phyloP scores from a whole-genome alignment of 2,329 filamentous ascomycete species.

The Parafenestella ontariensis region DNA sequence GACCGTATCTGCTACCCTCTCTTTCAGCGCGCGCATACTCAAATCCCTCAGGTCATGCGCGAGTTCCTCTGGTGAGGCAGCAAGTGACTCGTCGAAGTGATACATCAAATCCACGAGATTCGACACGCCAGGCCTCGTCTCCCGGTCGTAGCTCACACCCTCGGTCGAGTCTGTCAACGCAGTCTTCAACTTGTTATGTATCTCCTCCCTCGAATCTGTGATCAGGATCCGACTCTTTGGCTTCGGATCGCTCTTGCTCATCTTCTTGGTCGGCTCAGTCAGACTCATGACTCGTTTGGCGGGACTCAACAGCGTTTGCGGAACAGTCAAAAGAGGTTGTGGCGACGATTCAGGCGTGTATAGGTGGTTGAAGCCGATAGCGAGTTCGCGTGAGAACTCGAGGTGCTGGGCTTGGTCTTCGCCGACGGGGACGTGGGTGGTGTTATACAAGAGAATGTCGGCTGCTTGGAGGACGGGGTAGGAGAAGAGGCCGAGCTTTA shows the following conservation, averaged over 20 bases:
- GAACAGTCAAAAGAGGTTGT: slow-evolving; percentile 23
- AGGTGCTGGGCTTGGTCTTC: slow-evolving; percentile 94
- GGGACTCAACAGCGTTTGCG: slow-evolving; percentile 54
- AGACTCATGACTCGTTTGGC: slow-evolving; percentile 91
- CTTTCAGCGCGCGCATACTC: slow-evolving; percentile 68
- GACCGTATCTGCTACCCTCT: slow-evolving; percentile 66
- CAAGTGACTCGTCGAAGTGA: slow-evolving; percentile 63
- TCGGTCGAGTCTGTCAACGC: slow-evolving; percentile 79
- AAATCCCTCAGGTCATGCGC: slow-evolving; percentile 54
- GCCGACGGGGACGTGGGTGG: slow-evolving; percentile 96
- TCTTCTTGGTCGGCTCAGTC: slow-evolving; percentile 77
- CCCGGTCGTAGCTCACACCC: slow-evolving; percentile 74
- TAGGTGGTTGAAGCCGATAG: slow-evolving; percentile 84
- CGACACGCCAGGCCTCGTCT: slow-evolving; percentile 77
- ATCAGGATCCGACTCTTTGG: slow-evolving; percentile 81
- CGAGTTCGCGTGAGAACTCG: slow-evolving; percentile 88
- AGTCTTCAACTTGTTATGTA: slow-evolving; percentile 71
- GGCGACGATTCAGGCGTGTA: slow-evolving; percentile 58
- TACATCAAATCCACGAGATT: slow-evolving; percentile 86
- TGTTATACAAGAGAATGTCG: slow-evolving; percentile 83
- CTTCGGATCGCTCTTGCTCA: slow-evolving; percentile 87
- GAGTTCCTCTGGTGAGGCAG: slow-evolving; percentile 52
- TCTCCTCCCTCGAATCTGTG: slow-evolving; percentile 71
- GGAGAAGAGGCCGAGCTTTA: slow-evolving; percentile 91
- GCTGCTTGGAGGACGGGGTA: slow-evolving; percentile 96